A percentile compares a stretch with the other conserved stretches of the same genome.
Conservation (phyloP, 1,139 yeast species). For the Diutina rugosa region DNA sequence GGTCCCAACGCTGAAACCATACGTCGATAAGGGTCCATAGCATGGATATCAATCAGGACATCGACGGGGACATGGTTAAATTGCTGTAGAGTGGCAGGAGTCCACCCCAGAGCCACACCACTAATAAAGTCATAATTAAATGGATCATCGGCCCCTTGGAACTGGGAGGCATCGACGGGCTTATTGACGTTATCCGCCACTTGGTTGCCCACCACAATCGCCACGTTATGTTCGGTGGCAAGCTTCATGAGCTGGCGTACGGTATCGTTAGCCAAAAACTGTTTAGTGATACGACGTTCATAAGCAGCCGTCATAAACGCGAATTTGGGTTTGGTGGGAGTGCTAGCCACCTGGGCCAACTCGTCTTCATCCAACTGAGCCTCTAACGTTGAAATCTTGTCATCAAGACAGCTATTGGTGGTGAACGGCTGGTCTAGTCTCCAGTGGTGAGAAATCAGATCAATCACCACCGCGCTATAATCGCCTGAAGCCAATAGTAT, state of each 20-base stretch:
- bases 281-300: not conserved
- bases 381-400: not conserved
- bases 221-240: not conserved
- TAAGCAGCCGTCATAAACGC: not conserved
- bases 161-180: not conserved
- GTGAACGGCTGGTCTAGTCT: not conserved
- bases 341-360: not conserved
- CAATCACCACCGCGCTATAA: not conserved
- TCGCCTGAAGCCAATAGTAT: not conserved
- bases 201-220: not conserved
- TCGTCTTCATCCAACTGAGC: not conserved
- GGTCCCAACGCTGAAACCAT: conserved; percentile 1
- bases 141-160: not conserved
- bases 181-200: not conserved
- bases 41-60: not conserved
- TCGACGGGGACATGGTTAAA: not conserved
- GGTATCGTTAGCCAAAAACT: not conserved
- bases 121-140: not conserved
- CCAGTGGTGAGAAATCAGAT: not conserved
- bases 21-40: not conserved
- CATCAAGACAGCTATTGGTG: not conserved
- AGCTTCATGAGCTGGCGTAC: not conserved
- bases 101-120: not conserved
- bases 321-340: not conserved
- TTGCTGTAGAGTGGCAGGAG: not conserved